phyloP scores from a whole-genome alignment of 257 asterid species.

The Striga asiatica region DNA sequence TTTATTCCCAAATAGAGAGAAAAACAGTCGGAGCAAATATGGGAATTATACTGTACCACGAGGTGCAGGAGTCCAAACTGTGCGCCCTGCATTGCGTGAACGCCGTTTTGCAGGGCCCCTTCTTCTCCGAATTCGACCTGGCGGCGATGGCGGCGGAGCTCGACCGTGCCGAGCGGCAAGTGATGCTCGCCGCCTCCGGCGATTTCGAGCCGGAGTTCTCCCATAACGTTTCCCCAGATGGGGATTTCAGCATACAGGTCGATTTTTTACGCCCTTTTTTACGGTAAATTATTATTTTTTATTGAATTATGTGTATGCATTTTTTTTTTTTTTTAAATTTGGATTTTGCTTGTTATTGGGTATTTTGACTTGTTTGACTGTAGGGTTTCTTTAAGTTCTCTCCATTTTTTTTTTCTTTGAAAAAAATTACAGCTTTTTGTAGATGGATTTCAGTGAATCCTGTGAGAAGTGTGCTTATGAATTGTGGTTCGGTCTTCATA shows the following conservation, averaged over 20 bases:
- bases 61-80: constrained; percentile 96
- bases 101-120: constrained; percentile 92
- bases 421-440: too few species aligned
- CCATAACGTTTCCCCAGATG: constrained; percentile 59
- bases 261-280: not conserved
- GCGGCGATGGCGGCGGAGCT: constrained; percentile 97
- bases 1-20: too few species aligned
- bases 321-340: not conserved
- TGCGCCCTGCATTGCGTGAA: constrained; percentile 98
- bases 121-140: constrained; percentile 93
- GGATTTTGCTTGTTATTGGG: not conserved
- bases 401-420: too few species aligned
- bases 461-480: too few species aligned
- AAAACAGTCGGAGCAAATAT: not conserved
- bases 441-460: too few species aligned
- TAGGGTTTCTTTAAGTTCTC: too few species aligned
- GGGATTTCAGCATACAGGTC: constrained; percentile 64
- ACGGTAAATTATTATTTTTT: not conserved
- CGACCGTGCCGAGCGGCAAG: constrained; percentile 73
- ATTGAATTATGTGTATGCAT: not conserved
- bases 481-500: too few species aligned
- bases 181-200: constrained; percentile 83
- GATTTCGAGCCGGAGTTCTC: constrained; percentile 50
- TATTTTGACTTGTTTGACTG: too few species aligned
- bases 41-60: constrained; percentile 96